These are phyloP conservation scores for Aspergillus pseudotamarii DNA, from an alignment of 2,329 filamentous ascomycete genomes.

Conservation along the genomic window DNA sequence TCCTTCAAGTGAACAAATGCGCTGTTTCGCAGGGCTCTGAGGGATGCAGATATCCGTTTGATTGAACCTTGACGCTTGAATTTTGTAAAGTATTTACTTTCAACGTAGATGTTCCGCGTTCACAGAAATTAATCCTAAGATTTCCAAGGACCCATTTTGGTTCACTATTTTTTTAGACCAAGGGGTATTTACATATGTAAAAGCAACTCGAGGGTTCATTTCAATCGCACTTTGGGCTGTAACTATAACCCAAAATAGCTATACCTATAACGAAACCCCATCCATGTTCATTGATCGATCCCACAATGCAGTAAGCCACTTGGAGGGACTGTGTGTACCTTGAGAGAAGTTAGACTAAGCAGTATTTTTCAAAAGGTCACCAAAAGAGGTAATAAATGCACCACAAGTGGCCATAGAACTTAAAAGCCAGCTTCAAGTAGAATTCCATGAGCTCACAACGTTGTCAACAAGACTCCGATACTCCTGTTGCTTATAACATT, in stretches of 20 bases:
- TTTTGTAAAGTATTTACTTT: neutral
- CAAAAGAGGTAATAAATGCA: too few species aligned
- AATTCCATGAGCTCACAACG: constrained; percentile 50
- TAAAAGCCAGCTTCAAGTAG: neutral
- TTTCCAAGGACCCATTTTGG: neutral
- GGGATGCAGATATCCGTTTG: neutral
- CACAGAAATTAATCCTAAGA: neutral
- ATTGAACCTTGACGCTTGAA: neutral
- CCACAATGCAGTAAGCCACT: neutral
- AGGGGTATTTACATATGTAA: neutral
- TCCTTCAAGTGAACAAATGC: too few species aligned
- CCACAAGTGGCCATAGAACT: too few species aligned
- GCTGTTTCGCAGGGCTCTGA: neutral
- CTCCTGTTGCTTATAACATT: constrained; percentile 80
- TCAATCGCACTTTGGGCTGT: neutral
- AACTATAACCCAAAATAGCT: neutral
- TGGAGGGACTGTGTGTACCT: neutral
- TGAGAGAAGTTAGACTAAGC: neutral
- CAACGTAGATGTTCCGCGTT: neutral
- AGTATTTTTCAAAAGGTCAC: neutral
- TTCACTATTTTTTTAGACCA: neutral
- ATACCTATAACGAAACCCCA: neutral
- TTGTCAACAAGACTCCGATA: constrained; percentile 80
- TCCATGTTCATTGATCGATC: neutral
- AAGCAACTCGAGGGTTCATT: neutral